These are phyloP conservation scores for Baeospora myosura DNA, from an alignment of 1,284 basidiomycete species.

Conservation along the genomic window DNA sequence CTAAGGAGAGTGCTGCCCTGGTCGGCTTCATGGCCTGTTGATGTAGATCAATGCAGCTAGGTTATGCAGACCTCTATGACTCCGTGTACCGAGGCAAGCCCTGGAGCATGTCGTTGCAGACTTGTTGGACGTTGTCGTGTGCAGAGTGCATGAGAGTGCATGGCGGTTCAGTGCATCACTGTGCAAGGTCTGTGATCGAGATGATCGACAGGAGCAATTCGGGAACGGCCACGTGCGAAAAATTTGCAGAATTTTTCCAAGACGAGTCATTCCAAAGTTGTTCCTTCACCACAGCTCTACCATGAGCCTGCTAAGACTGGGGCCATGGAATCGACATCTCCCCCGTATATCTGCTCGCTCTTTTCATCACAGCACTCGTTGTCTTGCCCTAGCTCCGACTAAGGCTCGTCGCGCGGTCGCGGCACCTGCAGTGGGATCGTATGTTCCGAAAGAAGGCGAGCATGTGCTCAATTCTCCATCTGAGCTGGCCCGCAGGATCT, in stretches of 20 bases:
- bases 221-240: neutral
- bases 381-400: conserved; percentile 29
- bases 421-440: conserved; percentile 73
- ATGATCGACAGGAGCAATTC: neutral
- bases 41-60: too few species aligned
- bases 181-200: too few species aligned
- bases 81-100: too few species aligned
- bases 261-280: neutral
- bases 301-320: conserved; percentile 12
- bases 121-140: too few species aligned
- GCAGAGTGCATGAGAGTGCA: too few species aligned
- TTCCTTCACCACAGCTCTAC: conserved; percentile 5
- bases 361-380: conserved; percentile 15
- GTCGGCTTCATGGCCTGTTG: too few species aligned
- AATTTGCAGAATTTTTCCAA: neutral
- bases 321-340: conserved; percentile 13
- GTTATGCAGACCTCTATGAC: too few species aligned
- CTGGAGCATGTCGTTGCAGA: too few species aligned
- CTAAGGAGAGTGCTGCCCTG: too few species aligned
- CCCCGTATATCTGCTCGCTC: conserved; percentile 18
- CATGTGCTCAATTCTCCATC: conserved; percentile 88
- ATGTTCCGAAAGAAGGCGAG: conserved; percentile 61
- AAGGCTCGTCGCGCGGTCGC: conserved; percentile 58
- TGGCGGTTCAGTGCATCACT: too few species aligned
- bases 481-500: conserved; percentile 85